Evolutionary conservation across 1,284 basidiomycete species (phyloP), one percentile per base, ranked within the genome.

Genomic region (Moesziomyces sp.): DNA sequence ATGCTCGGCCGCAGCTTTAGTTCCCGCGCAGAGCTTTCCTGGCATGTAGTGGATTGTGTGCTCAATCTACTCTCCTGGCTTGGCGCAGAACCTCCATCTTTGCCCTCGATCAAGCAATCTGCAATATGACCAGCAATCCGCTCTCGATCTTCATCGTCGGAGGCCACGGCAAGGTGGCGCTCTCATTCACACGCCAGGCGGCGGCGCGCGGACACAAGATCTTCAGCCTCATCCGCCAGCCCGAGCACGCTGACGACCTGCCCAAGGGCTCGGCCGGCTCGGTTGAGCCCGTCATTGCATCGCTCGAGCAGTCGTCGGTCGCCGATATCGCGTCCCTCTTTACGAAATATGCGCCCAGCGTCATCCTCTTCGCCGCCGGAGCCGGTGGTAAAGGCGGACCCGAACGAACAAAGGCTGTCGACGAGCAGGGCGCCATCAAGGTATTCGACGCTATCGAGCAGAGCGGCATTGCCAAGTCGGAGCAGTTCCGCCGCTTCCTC

Each of bases 371-470:
- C 77, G 85, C 88, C 21, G 90, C 90, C 0, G 91, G 91, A 2
- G 89, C 91, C 0, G 91, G 90, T 0, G 90, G 90, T 0, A 90
- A 90, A 76, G 90, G 89, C 8, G 74, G 88, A 0, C 84, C 86
- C 11, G 89, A 90, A 62, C 85, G 91, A 35, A 91, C 89, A 1
- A 88, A 88, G 71, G 87, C 86, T 24, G 91, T 92, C 11, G 91
- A 92, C 81, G 89, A 89, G 76, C 88, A 89, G 52, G 91, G 90
- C 3, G 90, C 91, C 0, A 76, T 91, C 57, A 91, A 91, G 83
- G 88, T 90, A 0, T 92, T 89, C 77, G 90, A 91, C 74, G 91
- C 90, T 0, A 86, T 92, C 62, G 90, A 91, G 77, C 83, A 74
- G 2, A 85, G 89, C 0, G 78, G 86, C 38, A 86, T 87, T 1